A percentile compares a stretch with the other conserved stretches of the same genome.
These are phyloP conservation scores for Lophium mytilinum DNA, from an alignment of 495 filamentous ascomycete species.

Conservation along the genomic window DNA sequence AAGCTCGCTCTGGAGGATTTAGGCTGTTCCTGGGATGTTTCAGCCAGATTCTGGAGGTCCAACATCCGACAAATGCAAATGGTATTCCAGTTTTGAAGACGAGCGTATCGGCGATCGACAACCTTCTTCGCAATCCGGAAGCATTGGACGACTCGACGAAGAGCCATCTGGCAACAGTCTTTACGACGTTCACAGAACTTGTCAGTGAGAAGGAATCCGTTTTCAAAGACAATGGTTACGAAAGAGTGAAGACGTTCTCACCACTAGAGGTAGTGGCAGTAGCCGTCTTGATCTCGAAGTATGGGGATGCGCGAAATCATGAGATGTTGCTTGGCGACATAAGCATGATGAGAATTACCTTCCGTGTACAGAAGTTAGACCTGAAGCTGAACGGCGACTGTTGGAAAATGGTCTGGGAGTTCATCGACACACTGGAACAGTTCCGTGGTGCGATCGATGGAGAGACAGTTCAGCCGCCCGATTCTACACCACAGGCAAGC, in stretches of 20 bases:
- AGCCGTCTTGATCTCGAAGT: constrained; percentile 36
- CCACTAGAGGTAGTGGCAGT: constrained; percentile 41
- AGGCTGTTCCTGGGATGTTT: constrained; percentile 18
- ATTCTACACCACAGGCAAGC: no score
- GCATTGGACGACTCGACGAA: constrained; percentile 14
- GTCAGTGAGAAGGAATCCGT: constrained; percentile 20
- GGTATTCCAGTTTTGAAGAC: constrained; percentile 18
- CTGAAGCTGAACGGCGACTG: constrained; percentile 34
- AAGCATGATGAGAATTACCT: constrained; percentile 28
- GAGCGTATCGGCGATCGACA: constrained; percentile 1
- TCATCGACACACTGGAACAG: constrained; percentile 28
- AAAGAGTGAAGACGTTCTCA: constrained; percentile 34
- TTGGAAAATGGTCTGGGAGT: constrained; percentile 37
- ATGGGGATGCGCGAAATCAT: constrained; percentile 32
- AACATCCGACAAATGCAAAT: constrained; percentile 16
- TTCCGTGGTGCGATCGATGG: constrained; percentile 19
- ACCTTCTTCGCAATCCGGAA: constrained; percentile 9
- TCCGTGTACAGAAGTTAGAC: constrained; percentile 35
- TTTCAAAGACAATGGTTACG: constrained; percentile 26
- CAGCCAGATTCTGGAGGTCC: constrained; percentile 23
- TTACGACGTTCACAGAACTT: constrained; percentile 17
- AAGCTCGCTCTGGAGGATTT: constrained; percentile 12
- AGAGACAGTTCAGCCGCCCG: no score
- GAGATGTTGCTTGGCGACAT: constrained; percentile 38
- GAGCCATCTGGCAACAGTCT: constrained; percentile 19